phyloP scores from a whole-genome alignment of 495 filamentous ascomycete genomes.

The Penicillium herquei region DNA sequence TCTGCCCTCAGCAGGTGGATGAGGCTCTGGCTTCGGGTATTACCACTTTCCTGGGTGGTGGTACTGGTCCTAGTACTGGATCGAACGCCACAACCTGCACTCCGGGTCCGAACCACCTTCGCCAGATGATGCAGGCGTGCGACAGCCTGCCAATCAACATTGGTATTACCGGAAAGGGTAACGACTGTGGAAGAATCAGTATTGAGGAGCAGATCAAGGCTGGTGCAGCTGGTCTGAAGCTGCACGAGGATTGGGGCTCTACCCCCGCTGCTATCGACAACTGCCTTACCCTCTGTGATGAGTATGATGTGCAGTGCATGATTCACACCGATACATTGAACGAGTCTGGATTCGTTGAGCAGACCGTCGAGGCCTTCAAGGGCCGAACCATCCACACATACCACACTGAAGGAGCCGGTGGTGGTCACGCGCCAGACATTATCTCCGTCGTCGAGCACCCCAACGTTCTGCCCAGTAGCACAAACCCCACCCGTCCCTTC shows the following conservation, averaged over 20 bases:
- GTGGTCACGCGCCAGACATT: constrained; percentile 96
- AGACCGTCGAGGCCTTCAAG: constrained; percentile 84
- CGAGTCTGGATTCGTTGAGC: constrained; percentile 95
- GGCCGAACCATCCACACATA: constrained; percentile 95
- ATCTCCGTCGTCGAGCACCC: constrained; percentile 87
- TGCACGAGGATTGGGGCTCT: constrained; percentile 97
- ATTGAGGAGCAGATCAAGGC: constrained; percentile 80
- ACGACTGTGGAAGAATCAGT: constrained; percentile 71
- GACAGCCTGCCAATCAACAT: constrained; percentile 87
- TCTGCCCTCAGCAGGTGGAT: constrained; percentile 90
- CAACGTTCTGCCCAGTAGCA: constrained; percentile 91
- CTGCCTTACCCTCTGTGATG: constrained; percentile 84
- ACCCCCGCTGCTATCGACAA: constrained; percentile 92
- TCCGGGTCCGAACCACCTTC: constrained; percentile 77
- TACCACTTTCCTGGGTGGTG: constrained; percentile 90
- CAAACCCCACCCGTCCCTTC: constrained; percentile 92
- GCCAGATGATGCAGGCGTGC: constrained; percentile 89
- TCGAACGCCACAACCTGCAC: constrained; percentile 96
- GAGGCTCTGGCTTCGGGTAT: constrained; percentile 87
- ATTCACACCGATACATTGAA: constrained; percentile 99
- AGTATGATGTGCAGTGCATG: constrained; percentile 88
- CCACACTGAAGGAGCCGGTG: constrained; percentile 96
- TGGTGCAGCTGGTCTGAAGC: constrained; percentile 86
- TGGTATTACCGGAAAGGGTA: constrained; percentile 95
- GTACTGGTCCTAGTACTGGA: constrained; percentile 93